Conservation (phyloP, 1,284 basidiomycete species). For the Agroathelia rolfsii region DNA sequence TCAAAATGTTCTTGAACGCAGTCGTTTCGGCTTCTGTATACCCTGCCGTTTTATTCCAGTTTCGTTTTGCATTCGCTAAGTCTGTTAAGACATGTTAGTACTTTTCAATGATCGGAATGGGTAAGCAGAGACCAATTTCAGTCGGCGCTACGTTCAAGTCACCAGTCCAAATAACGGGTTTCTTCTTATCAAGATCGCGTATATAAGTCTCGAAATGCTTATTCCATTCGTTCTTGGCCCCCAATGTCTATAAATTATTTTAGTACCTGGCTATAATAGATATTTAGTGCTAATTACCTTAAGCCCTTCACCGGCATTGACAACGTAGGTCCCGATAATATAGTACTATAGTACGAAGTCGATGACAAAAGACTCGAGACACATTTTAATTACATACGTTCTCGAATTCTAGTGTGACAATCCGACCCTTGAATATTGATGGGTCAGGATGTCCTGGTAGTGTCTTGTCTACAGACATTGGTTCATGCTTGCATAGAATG, state of each 20-base stretch:
- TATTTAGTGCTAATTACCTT: too few species aligned
- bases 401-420: conserved; percentile 74
- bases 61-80: conserved; percentile 52
- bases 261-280: conserved; percentile 1
- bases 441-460: conserved; percentile 68
- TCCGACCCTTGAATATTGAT: conserved; percentile 57
- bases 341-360: too few species aligned
- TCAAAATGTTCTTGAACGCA: conserved; percentile 55
- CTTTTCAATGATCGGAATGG: too few species aligned
- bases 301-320: conserved; percentile 75
- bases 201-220: conserved; percentile 66
- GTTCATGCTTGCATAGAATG: conserved; percentile 70
- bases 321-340: conserved; percentile 76
- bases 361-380: too few species aligned
- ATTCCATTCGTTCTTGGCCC: conserved; percentile 71
- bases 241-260: conserved; percentile 42
- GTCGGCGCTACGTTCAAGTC: conserved; percentile 84
- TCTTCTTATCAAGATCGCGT: conserved; percentile 59
- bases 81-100: too few species aligned
- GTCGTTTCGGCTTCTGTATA: conserved; percentile 74
- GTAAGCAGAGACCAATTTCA: conserved; percentile 36
- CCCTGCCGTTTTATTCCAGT: conserved; percentile 76
- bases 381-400: too few species aligned
- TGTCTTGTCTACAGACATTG: conserved; percentile 53
- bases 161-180: conserved; percentile 85